Evolutionary conservation across 2,329 filamentous ascomycete species (phyloP), one percentile per base, ranked within the genome.

Genomic region (Albifimbria verrucaria): DNA sequence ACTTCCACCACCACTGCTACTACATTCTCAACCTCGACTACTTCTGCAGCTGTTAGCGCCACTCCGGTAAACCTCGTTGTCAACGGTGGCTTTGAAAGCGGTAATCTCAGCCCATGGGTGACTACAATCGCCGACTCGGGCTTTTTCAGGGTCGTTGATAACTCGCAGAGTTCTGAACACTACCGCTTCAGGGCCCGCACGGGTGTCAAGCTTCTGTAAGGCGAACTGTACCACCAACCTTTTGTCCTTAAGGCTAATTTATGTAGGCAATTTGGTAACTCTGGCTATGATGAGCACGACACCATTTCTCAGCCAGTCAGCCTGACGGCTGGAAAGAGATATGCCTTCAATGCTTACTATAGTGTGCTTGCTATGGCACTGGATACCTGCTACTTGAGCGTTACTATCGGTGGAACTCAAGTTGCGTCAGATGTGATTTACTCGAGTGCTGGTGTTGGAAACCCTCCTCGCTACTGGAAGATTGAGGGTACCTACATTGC

Each of bases 151-250:
- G 25, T 48, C 25, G 20, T 11, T 7, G 46, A 48, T 22, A 48
- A 48, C 46, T 48, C 46, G n/a, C 25, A 48, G 46, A 48, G 46
- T 20, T 20, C 46, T 4, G 15, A 4, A 10, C 20, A 12, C 10
- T 36, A 32, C 20, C 46, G 25, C n/a, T 48, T 48, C 46, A 15
- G 46, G 20, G 46, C 46, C n/a, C 46, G 46, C n/a, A 48, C 46
- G 11, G 46, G 46, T 26, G 36, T 26, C 17, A 48, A 48, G 25
- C 22, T 32, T 36, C 15, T 26, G 46, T 48, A 22, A 36, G 46
- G n/a, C 26, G 25, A 20, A 4, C 17, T 18, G 17, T 25, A 7
- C 7, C 17, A n/a, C 24, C 7, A 25, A 24, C 24, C 21, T 3
- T 17, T 7, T 25, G 7, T 47, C 9, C 17, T 26, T 28, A n/a